phyloP scores from a whole-genome alignment of 2,329 filamentous ascomycete species.

The Cladophialophora chaetospira region DNA sequence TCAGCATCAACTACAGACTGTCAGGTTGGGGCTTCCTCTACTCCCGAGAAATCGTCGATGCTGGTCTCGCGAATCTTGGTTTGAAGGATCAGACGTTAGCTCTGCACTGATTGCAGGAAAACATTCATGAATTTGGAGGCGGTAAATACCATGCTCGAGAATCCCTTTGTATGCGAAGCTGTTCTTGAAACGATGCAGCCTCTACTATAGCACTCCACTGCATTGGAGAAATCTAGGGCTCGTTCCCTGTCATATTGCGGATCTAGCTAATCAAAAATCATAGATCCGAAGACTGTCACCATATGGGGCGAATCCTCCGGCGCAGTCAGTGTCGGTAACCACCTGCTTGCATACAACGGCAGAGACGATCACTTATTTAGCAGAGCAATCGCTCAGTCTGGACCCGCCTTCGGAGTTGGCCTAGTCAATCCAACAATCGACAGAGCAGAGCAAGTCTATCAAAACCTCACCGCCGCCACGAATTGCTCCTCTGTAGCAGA shows the following conservation, averaged over 20 bases:
- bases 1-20: not conserved
- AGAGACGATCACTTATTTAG: slow-evolving; percentile 34
- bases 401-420: too few species aligned
- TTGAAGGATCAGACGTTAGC: not conserved
- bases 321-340: slow-evolving; percentile 25
- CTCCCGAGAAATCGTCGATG: not conserved
- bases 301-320: not conserved
- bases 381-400: slow-evolving; percentile 31
- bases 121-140: not conserved
- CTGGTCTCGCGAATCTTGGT: not conserved
- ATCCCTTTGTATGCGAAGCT: not conserved
- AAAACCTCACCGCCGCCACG: not conserved
- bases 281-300: not conserved
- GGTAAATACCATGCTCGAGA: not conserved
- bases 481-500: not conserved
- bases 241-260: too few species aligned
- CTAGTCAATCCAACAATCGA: too few species aligned
- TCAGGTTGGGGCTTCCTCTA: not conserved
- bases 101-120: not conserved
- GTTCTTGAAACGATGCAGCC: too few species aligned
- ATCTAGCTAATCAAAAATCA: too few species aligned
- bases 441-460: not conserved
- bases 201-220: too few species aligned
- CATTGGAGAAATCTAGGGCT: too few species aligned
- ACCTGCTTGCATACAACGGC: slow-evolving; percentile 33